These are phyloP conservation scores for Tephrocybe sp. DNA, from an alignment of 768 basidiomycete species.

Conservation along the genomic window DNA sequence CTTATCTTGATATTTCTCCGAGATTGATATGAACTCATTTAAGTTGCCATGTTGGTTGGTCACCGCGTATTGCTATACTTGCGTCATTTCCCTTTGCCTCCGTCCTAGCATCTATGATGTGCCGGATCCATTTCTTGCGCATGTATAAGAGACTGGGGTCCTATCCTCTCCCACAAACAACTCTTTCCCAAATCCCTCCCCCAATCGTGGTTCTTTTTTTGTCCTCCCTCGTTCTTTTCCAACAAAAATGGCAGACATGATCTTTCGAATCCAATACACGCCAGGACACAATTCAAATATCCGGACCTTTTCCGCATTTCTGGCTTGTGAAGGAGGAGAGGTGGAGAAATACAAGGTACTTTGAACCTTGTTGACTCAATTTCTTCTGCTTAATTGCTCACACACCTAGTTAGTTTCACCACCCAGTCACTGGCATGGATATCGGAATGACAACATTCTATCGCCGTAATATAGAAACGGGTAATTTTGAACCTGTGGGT, in stretches of 20 bases:
- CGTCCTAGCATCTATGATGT: background rate
- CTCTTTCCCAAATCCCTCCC: background rate
- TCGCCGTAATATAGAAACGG: constrained; percentile 42
- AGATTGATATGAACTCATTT: too few relatives aligned
- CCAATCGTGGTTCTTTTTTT: too few relatives aligned
- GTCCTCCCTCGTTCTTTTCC: background rate
- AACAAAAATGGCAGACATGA: constrained; percentile 22
- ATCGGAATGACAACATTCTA: constrained; percentile 44
- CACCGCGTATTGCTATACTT: too few relatives aligned
- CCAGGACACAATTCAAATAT: constrained; percentile 29
- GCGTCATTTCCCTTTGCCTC: too few relatives aligned
- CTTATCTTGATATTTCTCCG: too few relatives aligned
- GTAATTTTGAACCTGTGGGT: constrained; percentile 49
- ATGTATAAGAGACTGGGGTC: too few relatives aligned
- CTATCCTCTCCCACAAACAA: too few relatives aligned
- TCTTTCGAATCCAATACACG: constrained; percentile 35
- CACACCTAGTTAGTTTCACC: constrained; percentile 33
- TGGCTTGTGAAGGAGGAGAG: constrained; percentile 20
- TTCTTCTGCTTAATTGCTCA: background rate
- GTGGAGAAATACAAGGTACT: constrained; percentile 43
- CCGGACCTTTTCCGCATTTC: constrained; percentile 41
- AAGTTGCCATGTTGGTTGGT: too few relatives aligned
- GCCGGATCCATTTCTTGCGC: constrained; percentile 1
- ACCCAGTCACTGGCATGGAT: constrained; percentile 40
- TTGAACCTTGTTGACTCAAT: background rate